A percentile compares a stretch with the other conserved stretches of the same genome.
Conservation (phyloP, 2,329 filamentous ascomycete species). For the Aureobasidium pullulans region DNA sequence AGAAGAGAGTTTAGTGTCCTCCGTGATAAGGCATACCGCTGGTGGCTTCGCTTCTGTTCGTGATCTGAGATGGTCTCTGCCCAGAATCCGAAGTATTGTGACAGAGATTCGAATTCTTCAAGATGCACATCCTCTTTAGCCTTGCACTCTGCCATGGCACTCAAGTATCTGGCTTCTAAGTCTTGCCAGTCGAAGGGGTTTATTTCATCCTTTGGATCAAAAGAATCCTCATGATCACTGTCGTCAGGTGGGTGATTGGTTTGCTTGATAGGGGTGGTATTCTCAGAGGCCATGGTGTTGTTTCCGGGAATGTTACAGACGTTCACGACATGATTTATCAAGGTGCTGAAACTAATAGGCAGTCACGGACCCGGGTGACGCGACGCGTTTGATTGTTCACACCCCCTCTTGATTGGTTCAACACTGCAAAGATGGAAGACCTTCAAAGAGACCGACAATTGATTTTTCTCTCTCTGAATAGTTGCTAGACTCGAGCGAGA, state of each 20-base stretch:
- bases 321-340: not conserved
- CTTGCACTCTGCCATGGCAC: constrained; percentile 56
- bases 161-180: constrained; percentile 63
- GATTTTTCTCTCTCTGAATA: too few relatives aligned
- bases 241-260: not conserved
- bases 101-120: constrained; percentile 34
- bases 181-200: constrained; percentile 66
- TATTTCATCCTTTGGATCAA: constrained; percentile 31
- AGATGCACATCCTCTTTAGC: constrained; percentile 50
- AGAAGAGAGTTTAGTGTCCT: not conserved
- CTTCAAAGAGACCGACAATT: too few relatives aligned
- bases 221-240: not conserved
- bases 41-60: constrained; percentile 69
- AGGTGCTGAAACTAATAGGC: not conserved
- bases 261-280: not conserved
- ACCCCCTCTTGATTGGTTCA: too few relatives aligned
- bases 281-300: not conserved
- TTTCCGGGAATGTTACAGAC: not conserved
- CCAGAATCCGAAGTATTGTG: constrained; percentile 73
- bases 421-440: too few relatives aligned
- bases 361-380: not conserved
- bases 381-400: not conserved
- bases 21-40: constrained; percentile 48
- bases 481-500: too few relatives aligned
- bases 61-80: constrained; percentile 62